Base-by-base conservation (phyloP, 192 early-diverging fungal genomes). In the Coemansia sp. region DNA sequence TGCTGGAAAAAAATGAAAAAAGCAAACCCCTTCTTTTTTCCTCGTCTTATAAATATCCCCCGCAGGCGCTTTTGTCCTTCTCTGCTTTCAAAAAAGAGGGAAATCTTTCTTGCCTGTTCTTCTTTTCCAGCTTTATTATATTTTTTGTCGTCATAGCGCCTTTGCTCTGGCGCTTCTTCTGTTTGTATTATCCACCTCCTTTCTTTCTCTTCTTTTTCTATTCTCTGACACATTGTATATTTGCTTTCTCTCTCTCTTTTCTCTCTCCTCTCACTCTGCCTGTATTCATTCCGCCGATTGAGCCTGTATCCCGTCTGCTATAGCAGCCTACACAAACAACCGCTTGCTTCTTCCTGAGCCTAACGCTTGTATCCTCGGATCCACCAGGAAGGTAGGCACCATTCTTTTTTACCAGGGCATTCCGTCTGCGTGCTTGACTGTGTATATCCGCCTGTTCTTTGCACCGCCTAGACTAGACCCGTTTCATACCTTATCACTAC, bases 61-160 rank as follows among this genome's bases (percentile, higher is more conserved):
- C 19, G 51, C 20, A 12, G 51, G 10, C 25, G 25, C 51, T 54
- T 22, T 20, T 32, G 43, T 13, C 7, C 7, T 12, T 13, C 43
- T 45, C 43, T 45, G 5, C 19, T 54, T 12, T 25, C 25, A 17
- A 7, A 54, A 54, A 54, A 54, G 22, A 7, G 19, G 51, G 51
- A 10, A 12, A 53, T 54, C 25, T 54, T 22, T 54, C 16, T 54
- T 54, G 51, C 51, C 22, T 54, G 7, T 54, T 25, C 8, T 7
- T 53, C 43, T 54, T 54, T 54, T 10, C 51, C 19, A 25, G 8
- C 51, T 25, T 25, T 25, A 25, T 54, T 54, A 25, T 22, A 25
- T 13, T 25, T 54, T 59, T 59, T 59, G 57, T 59, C 57, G 57
- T 59, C 57, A 59, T 59, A 59, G 57, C 57, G 57, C 57, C 14